Evolutionary conservation across 257 asterid genomes (phyloP).

Genomic region (Mentha longifolia): DNA sequence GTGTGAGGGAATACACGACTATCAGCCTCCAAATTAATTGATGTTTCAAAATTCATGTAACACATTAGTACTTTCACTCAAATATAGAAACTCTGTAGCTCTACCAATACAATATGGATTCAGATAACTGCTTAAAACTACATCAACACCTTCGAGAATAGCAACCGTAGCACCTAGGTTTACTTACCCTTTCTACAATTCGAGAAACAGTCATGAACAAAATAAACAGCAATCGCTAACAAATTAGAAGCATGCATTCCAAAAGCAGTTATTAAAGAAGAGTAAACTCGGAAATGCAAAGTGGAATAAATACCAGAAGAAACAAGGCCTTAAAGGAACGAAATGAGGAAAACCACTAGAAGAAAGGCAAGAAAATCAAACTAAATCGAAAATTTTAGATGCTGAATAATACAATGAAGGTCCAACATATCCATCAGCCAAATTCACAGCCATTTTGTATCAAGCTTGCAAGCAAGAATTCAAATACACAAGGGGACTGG

Average conservation of each 20-base stretch:
- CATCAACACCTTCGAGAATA: neutral
- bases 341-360: neutral
- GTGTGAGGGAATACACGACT: too few species aligned
- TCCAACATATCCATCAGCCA: neutral
- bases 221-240: neutral
- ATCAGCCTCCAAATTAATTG: neutral
- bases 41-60: neutral
- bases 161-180: neutral
- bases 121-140: neutral
- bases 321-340: neutral
- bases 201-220: neutral
- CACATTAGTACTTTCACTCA: neutral
- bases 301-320: neutral
- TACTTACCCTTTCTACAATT: neutral
- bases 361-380: neutral
- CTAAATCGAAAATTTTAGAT: neutral
- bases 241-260: neutral
- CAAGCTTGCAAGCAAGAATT: neutral
- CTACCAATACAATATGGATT: neutral
- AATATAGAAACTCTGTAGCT: neutral
- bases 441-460: neutral
- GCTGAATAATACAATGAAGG: neutral
- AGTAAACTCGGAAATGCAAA: neutral
- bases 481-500: neutral
- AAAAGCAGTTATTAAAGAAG: neutral